Evolutionary conservation across 2,329 filamentous ascomycete genomes (phyloP).

Genomic region (Diaporthe sp.): DNA sequence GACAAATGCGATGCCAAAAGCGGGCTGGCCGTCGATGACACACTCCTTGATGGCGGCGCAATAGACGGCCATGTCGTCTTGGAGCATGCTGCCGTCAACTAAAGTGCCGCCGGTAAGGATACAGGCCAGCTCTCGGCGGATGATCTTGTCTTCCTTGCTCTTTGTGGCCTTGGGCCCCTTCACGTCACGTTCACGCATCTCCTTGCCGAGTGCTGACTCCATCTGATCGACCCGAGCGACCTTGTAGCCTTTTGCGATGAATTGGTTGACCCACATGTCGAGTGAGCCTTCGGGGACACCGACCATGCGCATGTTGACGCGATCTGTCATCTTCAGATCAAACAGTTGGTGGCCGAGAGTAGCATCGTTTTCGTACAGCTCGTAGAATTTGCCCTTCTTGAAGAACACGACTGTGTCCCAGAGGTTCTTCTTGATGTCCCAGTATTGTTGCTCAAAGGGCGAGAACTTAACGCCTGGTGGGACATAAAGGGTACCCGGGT

Average conservation of each 20-base stretch:
- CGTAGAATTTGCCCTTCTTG: constrained; percentile 99
- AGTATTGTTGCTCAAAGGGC: constrained; percentile 97
- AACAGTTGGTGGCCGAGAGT: constrained; percentile 97
- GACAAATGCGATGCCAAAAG: constrained; percentile 93
- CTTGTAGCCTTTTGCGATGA: constrained; percentile 98
- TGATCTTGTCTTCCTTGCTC: constrained; percentile 91
- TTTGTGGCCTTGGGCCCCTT: constrained; percentile 63
- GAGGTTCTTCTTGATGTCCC: constrained; percentile 98
- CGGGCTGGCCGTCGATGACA: constrained; percentile 79
- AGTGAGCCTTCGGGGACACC: constrained; percentile 95
- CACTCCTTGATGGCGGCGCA: constrained; percentile 95
- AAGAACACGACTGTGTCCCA: constrained; percentile 99
- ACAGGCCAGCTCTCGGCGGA: constrained; percentile 89
- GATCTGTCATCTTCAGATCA: constrained; percentile 96
- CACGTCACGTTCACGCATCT: constrained; percentile 94
- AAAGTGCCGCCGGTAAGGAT: constrained; percentile 93
- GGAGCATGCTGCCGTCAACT: constrained; percentile 96
- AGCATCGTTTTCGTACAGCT: constrained; percentile 97
- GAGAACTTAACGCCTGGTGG: constrained; percentile 88
- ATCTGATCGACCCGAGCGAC: constrained; percentile 97
- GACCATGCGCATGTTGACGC: constrained; percentile 99
- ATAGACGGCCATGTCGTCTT: constrained; percentile 97
- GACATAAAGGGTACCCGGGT: constrained; percentile 91
- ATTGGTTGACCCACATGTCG: constrained; percentile 98
- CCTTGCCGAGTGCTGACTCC: constrained; percentile 94